Base-by-base conservation (phyloP, 2,329 filamentous ascomycete species). In the Cordyceps cateniannulata region DNA sequence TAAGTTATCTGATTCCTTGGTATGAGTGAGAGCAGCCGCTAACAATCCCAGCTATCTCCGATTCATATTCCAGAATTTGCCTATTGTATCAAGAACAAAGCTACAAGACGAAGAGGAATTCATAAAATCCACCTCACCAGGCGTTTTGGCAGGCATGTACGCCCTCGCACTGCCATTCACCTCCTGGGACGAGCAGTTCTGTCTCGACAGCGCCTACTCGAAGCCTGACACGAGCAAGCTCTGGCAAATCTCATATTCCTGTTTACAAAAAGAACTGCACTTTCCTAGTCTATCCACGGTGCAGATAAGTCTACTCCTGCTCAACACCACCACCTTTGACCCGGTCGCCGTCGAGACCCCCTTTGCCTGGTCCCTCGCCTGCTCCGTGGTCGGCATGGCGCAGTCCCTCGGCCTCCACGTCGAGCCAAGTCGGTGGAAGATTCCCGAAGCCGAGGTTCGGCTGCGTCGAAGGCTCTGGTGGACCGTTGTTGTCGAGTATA, bases 201-300 rank as follows among this genome's bases (percentile, higher is more conserved):
- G 65, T 44, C 62, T 67, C 5, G 52, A 60, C 18, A 65, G 62
- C 22, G 65, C 65, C 2, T 67, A 67, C 52, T 61, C 65, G 3
- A 63, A 63, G 53, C 65, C 65, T 16, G 62, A 59, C 24, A 16
- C 56, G 1, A 63, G 61, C 14, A 52, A 55, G 18, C 62, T 67
- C 0, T 67, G 65, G 65, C 58, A 64, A 32, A 63, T 67, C 40
- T 57, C 65, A 0, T 64, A 65, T 24, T 63, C 60, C 7, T 64
- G 61, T n/a, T 48, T 66, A 8, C 65, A 66, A 35, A 64, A 60
- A 27, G 62, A 65, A 35, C 22, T 66, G n/a, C 65, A 66, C 12
- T 66, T 66, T 20, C 65, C 65, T 1, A 48, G 51, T 2, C 54
- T 65, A 1, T 62, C 62, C 2, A 64, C 63, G 1, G 59, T 66